Percentiles rank a stretch among this genome's conserved stretches.
Conservation (phyloP, 257 asterid genomes). For the Nicotiana tomentosiformis region DNA sequence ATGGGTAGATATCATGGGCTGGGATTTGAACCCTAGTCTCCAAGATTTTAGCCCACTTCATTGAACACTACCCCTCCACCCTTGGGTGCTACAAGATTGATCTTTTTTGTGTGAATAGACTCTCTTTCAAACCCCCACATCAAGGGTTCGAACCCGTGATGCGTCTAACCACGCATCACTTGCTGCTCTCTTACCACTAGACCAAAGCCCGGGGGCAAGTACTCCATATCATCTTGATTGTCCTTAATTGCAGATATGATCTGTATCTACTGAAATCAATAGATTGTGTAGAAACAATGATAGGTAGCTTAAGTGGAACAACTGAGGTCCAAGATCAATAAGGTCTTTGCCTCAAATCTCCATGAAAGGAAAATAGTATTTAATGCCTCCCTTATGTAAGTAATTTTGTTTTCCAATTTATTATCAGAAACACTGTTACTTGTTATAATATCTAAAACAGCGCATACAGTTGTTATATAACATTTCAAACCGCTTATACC, state of each 20-base stretch:
- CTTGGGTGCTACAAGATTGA: neutral
- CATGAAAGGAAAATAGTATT: neutral
- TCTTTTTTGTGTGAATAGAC: neutral
- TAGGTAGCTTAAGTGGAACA: neutral
- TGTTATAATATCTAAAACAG: neutral
- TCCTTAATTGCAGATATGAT: neutral
- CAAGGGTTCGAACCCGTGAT: neutral
- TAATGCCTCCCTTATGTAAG: neutral
- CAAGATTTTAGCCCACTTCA: too few species aligned
- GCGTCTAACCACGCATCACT: neutral
- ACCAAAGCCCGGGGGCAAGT: neutral
- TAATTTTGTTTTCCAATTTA: neutral
- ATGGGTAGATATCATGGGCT: too few species aligned
- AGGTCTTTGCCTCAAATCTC: neutral
- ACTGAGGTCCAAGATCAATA: neutral
- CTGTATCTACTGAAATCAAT: neutral
- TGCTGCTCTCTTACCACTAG: neutral
- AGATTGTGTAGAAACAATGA: neutral
- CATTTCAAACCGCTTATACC: neutral
- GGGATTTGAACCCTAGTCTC: too few species aligned
- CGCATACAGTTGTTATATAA: too few species aligned
- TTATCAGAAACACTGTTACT: neutral
- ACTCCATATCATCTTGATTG: neutral
- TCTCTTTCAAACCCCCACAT: neutral
- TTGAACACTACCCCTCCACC: too few species aligned